Percentiles rank a stretch among this genome's conserved stretches.
Conservation (phyloP, 257 asterid species). For the Agastache rugosa region DNA sequence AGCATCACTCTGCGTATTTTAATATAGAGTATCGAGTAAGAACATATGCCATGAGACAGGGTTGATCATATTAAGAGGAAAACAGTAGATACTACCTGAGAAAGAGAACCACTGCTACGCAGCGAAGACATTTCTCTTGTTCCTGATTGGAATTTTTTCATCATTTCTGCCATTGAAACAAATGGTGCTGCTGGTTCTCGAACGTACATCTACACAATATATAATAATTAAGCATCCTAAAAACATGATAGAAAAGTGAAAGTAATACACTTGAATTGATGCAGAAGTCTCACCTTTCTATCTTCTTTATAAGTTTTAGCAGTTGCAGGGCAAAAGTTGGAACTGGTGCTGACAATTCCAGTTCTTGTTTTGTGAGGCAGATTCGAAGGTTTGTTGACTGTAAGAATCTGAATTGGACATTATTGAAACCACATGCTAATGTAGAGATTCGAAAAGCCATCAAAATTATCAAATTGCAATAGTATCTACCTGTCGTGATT, state of each 20-base stretch:
- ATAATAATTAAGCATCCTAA: conserved; percentile 24
- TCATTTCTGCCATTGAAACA: conserved; percentile 93
- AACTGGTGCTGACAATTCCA: conserved; percentile 52
- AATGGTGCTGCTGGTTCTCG: conserved; percentile 77
- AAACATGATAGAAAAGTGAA: not conserved
- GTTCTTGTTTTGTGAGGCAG: conserved; percentile 80
- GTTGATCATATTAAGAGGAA: not conserved
- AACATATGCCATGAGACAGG: not conserved
- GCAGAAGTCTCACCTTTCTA: conserved; percentile 57
- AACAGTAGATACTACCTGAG: conserved; percentile 49
- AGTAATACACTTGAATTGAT: not conserved
- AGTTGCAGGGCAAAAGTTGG: conserved; percentile 54
- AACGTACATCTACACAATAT: conserved; percentile 61
- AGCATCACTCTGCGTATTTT: conserved; percentile 43
- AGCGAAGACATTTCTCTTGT: conserved; percentile 69
- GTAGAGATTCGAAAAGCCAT: not conserved
- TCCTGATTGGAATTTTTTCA: conserved; percentile 79
- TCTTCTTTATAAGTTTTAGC: conserved; percentile 68
- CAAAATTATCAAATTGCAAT: not conserved
- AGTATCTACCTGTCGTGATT: conserved; percentile 68
- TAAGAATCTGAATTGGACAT: conserved; percentile 66
- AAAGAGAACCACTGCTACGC: conserved; percentile 45
- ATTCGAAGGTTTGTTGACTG: conserved; percentile 61
- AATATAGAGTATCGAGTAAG: not conserved
- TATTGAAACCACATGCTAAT: not conserved